Base-by-base conservation (phyloP, 371 early-diverging fungal genomes). In the Furculomyces boomerangus region DNA sequence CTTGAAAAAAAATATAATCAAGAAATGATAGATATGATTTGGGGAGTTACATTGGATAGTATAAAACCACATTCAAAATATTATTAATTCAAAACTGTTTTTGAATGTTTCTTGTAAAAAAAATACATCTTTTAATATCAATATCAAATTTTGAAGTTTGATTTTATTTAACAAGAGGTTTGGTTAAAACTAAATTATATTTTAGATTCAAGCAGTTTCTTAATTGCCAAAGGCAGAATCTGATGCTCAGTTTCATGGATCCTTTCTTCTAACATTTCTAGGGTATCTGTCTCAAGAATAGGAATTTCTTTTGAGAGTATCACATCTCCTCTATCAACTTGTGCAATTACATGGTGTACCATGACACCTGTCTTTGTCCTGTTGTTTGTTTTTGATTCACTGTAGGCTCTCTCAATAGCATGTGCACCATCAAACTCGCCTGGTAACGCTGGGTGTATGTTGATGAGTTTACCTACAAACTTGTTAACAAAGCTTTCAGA, bases 401-500 rank as follows among this genome's bases (percentile, higher is more conserved):
- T 79, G 60, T 71, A 92, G 18, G 97, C 97, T 2, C 94, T 71
- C 53, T 89, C 89, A 52, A 96, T 94, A 8, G 97, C 94, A 56
- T 87, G 78, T 0, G 92, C 89, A 32, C 97, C 97, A 57, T 92
- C 91, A 62, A 94, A 88, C 61, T 86, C 79, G 40, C 92, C 92
- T 8, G 95, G 95, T 29, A 96, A 69, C 3, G 97, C 93, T 7
- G 97, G 97, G 59, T 96, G 97, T 56, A 96, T 70, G 68, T 96
- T 96, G 71, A 96, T 87, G 59, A 93, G 71, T 32, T 73, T 74
- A n/a, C 72, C 72, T 0, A 60, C 35, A 59, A 89, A 86, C 45
- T 65, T 52, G 16, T 76, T 68, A 50, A 96, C 63, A 63, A 94
- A 95, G 25, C 76, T 77, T 2, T 85, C 73, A 3, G 86, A 84